phyloP scores from a whole-genome alignment of 1,139 yeast species.

The Protomyces arabidopsidicola region DNA sequence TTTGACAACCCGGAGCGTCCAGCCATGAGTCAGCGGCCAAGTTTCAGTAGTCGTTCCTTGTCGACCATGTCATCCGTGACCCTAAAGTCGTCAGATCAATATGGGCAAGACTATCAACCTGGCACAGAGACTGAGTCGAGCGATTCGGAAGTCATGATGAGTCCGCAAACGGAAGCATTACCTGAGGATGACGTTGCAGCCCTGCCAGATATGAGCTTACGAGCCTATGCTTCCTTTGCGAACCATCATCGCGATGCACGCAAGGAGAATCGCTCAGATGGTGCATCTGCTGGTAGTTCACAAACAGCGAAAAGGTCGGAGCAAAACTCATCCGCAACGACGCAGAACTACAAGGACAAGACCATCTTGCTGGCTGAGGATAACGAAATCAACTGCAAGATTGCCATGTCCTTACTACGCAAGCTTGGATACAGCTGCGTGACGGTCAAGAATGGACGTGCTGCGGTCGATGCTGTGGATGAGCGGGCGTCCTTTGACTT shows the following conservation, averaged over 20 bases:
- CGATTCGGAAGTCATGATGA: background rate
- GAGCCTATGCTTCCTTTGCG: background rate
- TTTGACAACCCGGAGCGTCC: constrained; percentile 18
- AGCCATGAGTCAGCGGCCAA: background rate
- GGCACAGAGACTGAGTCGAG: background rate
- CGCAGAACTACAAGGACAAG: constrained; percentile 16
- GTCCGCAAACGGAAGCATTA: background rate
- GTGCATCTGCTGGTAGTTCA: background rate
- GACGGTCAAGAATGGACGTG: constrained; percentile 20
- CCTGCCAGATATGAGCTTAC: background rate
- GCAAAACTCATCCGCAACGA: constrained; percentile 3
- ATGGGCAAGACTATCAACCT: background rate
- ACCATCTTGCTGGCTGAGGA: constrained; percentile 50
- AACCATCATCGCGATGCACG: background rate
- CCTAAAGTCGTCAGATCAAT: background rate
- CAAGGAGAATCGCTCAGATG: background rate
- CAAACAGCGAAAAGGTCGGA: background rate
- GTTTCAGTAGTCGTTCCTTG: background rate
- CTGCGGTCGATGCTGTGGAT: constrained; percentile 33
- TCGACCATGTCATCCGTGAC: constrained; percentile 9
- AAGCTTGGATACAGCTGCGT: constrained; percentile 46
- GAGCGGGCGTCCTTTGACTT: constrained; percentile 44
- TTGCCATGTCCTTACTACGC: constrained; percentile 51
- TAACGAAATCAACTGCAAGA: constrained; percentile 50
- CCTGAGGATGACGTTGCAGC: background rate